A percentile compares a stretch with the other conserved stretches of the same genome.
phyloP scores from a whole-genome alignment of 768 basidiomycete genomes.

The Boletus reticuloceps region DNA sequence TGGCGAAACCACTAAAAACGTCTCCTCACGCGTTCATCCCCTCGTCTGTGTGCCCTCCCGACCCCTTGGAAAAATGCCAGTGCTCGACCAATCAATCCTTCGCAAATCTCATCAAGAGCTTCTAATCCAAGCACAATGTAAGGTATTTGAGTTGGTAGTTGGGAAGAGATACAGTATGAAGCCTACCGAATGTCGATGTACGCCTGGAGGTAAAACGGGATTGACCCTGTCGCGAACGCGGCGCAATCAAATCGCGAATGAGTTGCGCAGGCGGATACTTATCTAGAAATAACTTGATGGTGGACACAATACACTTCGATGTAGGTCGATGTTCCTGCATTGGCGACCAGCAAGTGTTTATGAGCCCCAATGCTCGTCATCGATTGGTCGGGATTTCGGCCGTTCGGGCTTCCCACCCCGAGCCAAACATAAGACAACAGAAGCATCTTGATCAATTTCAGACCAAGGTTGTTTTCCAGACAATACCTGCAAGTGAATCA shows the following conservation, averaged over 20 bases:
- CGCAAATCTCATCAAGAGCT: no score
- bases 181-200: no score
- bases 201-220: no score
- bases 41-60: no score
- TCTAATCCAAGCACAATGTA: no score
- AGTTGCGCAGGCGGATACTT: neutral
- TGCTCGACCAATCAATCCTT: no score
- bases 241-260: neutral
- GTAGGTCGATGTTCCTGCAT: neutral
- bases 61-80: no score
- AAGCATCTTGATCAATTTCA: neutral
- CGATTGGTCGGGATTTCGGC: neutral
- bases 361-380: slow-evolving; percentile 2
- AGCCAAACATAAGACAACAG: slow-evolving; percentile 6
- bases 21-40: no score
- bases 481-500: slow-evolving; percentile 18
- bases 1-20: no score
- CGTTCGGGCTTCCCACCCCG: neutral
- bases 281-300: neutral
- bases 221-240: neutral
- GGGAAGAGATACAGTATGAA: no score
- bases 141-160: no score
- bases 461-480: slow-evolving; percentile 5
- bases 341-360: slow-evolving; percentile 1
- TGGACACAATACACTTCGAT: neutral